Evolutionary conservation across 2,329 filamentous ascomycete species (phyloP), one percentile per base, ranked within the genome.

Genomic region (Thielaviopsis musarum): DNA sequence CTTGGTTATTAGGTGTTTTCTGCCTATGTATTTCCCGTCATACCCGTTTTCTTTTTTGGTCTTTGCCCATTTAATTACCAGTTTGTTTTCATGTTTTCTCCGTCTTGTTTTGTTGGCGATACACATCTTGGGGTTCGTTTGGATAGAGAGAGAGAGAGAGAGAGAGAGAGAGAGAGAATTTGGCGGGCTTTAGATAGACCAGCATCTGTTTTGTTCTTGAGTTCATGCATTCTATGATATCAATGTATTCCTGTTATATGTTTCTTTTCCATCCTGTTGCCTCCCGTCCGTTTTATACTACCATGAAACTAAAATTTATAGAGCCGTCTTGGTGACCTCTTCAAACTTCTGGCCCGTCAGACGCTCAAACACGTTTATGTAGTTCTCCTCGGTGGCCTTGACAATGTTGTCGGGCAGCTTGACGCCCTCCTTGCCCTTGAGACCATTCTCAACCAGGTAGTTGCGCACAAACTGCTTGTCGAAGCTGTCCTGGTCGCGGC

Each of bases 391-490:
- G 2, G 89, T 95, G 67, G 81, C 79, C 64, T 74, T 68, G 19
- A 83, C 81, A 59, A 95, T 77, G 57, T 91, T 83, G 3, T 82
- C 77, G 0, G 87, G 84, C 75, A 95, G 84, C 58, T 45, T 60
- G n/a, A 64, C 60, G 24, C 63, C 63, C 38, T 64, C 58, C 63
- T 69, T 68, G 54, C 67, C 69, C 64, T 69, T 69, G 51, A 94
- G 70, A 0, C 86, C 87, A 61, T 85, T 76, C 54, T 69, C 72
- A 2, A 83, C 85, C 66, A 96, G 71, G 87, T 89, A 96, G 72
- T 96, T 84, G 41, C 91, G 77, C 65, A 95, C 70, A 66, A 79
- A 84, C 73, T 91, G 86, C 77, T 96, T 96, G 69, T 96, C 91
- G 65, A 91, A 93, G 71, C 87, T 93, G 59, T 85, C 79, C 74